Evolutionary conservation across 2,329 filamentous ascomycete species (phyloP), one percentile per base, ranked within the genome.

Genomic region (Pseudocercospora crystallina): DNA sequence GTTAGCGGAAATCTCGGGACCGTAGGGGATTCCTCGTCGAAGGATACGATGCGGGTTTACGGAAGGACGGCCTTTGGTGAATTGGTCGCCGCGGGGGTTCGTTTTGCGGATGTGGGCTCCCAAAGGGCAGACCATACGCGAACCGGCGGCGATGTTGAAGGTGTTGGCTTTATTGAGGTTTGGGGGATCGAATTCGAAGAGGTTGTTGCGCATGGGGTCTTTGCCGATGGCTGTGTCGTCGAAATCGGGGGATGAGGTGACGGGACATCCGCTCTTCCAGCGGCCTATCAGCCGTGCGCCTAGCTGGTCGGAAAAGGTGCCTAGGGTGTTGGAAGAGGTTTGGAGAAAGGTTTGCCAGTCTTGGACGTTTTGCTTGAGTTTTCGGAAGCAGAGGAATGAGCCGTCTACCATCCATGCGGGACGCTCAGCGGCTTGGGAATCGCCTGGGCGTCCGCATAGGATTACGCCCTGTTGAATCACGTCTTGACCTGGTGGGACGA

Each of bases 31-130:
- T 2, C 74, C 73, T 5, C 74, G 72, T 26, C 75, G 73, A 7
- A 76, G 52, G 13, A 77, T 74, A 8, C 71, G 69, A 33, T 62
- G 65, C 3, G 44, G 58, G 11, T 65, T 59, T 8, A 65, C 55
- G 5, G 48, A 48, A 5, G 41, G 31, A 13, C 32, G 62, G 11
- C 57, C 59, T 5, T 59, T 39, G 4, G 38, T 14, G 11, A 40
- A 40, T 34, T 56, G 52, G 47, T 76, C 72, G 8, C 61, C 65
- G 13, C 75, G 65, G 1, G 75, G 75, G 36, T 74, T 73, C 35
- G 70, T 75, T 64, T 78, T 77, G 36, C 75, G 74, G 26, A 72
- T 71, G 43, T 78, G 75, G 1, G 75, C 72, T 0, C 73, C 73
- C 40, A 75, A 74, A 1, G 75, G 75, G 54, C 75, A 77, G 14